Conservation (phyloP, 225 moss, liverwort and hornwort species). For the Polytrichum commune region DNA sequence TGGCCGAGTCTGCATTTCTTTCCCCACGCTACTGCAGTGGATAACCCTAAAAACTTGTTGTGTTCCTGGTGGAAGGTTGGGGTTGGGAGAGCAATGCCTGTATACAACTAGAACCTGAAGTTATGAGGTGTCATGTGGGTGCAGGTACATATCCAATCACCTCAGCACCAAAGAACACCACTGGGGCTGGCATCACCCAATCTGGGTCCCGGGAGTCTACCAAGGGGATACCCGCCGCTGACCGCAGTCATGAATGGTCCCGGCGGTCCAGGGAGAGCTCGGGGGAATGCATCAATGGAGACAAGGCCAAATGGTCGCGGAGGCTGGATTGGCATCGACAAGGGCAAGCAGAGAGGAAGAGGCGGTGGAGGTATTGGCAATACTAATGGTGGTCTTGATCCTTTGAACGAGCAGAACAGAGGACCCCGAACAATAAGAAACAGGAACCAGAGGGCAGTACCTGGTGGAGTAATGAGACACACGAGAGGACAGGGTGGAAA, state of each 20-base stretch:
- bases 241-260: slow-evolving; percentile 59
- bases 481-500: slow-evolving; percentile 72
- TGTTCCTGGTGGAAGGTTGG: neutral
- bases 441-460: slow-evolving; percentile 75
- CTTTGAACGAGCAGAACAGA: slow-evolving; percentile 95
- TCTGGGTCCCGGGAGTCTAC: slow-evolving; percentile 72
- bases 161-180: slow-evolving; percentile 66
- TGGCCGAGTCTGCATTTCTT: too few species aligned
- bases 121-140: neutral
- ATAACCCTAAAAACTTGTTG: neutral
- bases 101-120: too few species aligned
- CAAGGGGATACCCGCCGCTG: slow-evolving; percentile 86
- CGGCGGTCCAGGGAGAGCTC: slow-evolving; percentile 67
- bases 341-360: slow-evolving; percentile 76
- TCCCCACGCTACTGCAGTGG: too few species aligned
- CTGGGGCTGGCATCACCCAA: slow-evolving; percentile 57
- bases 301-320: slow-evolving; percentile 67
- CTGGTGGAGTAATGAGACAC: slow-evolving; percentile 73
- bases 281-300: slow-evolving; percentile 62
- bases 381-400: slow-evolving; percentile 80
- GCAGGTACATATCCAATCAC: slow-evolving; percentile 75
- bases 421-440: slow-evolving; percentile 92
- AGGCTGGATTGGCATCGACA: slow-evolving; percentile 73
- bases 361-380: slow-evolving; percentile 61
- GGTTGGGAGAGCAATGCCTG: too few species aligned